Percentiles rank a stretch among this genome's conserved stretches.
Evolutionary conservation across 495 filamentous ascomycete species (phyloP).

Genomic region (Penicillium manginii): DNA sequence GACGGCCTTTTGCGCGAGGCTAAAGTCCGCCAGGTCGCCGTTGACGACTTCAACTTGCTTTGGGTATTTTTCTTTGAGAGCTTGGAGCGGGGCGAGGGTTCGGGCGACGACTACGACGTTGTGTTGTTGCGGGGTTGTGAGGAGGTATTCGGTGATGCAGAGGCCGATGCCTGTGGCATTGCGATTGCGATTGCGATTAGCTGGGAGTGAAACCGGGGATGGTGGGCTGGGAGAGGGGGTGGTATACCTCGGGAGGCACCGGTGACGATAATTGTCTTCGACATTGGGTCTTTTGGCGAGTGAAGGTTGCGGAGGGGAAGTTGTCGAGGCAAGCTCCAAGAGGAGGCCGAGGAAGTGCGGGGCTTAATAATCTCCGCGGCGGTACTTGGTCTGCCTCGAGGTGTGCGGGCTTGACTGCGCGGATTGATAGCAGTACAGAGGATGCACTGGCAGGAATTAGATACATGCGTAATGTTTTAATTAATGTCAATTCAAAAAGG

Average conservation of each 20-base stretch:
- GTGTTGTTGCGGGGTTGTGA: slow-evolving; percentile 59
- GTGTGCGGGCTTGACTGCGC: background rate
- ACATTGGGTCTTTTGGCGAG: background rate
- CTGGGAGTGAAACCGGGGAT: background rate
- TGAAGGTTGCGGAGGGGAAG: background rate
- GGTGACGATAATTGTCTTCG: slow-evolving; percentile 65
- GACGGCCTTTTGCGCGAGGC: slow-evolving; percentile 63
- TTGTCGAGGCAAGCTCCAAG: background rate
- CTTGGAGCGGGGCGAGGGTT: slow-evolving; percentile 64
- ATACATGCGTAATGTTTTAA: too few species aligned
- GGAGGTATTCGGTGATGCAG: slow-evolving; percentile 73
- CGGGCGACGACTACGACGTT: slow-evolving; percentile 80
- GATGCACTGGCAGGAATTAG: too few species aligned
- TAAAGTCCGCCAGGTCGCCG: slow-evolving; percentile 73
- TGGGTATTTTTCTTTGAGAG: slow-evolving; percentile 65
- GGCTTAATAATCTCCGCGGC: slow-evolving; percentile 9
- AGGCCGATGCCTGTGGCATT: slow-evolving; percentile 70
- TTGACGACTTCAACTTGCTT: slow-evolving; percentile 70
- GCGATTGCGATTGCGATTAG: background rate
- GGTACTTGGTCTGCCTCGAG: background rate
- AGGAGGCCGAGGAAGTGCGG: background rate
- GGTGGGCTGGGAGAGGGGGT: background rate
- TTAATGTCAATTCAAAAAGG: too few species aligned
- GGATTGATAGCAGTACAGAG: too few species aligned
- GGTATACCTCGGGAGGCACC: slow-evolving; percentile 62